A percentile compares a stretch with the other conserved stretches of the same genome.
phyloP scores from a whole-genome alignment of 2,329 filamentous ascomycete genomes.

The Ilyonectria destructans region DNA sequence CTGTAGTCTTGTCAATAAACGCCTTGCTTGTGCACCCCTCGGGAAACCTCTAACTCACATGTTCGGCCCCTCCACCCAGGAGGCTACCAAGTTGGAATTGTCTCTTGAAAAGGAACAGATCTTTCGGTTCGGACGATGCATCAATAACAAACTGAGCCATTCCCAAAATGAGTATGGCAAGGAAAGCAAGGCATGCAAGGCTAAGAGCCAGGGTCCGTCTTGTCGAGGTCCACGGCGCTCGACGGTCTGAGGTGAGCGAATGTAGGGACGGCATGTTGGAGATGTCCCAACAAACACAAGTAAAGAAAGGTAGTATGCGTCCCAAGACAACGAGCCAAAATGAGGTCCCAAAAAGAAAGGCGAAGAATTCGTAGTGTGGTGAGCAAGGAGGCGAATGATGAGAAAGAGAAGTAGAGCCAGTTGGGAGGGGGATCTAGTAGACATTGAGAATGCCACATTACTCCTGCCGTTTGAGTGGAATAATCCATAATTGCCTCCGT shows the following conservation, averaged over 20 bases:
- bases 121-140: neutral
- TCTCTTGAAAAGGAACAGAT: conserved; percentile 27
- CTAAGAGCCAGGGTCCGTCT: neutral
- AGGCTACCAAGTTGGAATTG: conserved; percentile 48
- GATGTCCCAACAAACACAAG: conserved; percentile 4
- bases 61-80: conserved; percentile 27
- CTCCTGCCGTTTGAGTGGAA: neutral
- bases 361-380: neutral
- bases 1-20: neutral
- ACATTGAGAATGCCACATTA: neutral
- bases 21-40: too few species aligned
- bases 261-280: conserved; percentile 8
- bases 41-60: conserved; percentile 30
- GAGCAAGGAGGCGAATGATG: neutral
- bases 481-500: neutral
- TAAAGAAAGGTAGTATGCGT: conserved; percentile 39
- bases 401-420: neutral
- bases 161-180: neutral
- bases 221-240: conserved; percentile 3
- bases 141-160: too few species aligned
- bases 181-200: neutral
- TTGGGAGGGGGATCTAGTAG: neutral
- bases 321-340: conserved; percentile 49
- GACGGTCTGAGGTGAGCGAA: conserved; percentile 10
- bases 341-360: conserved; percentile 41